A percentile compares a stretch with the other conserved stretches of the same genome.
Evolutionary conservation across 306 rosid genomes (phyloP).

Genomic region (Fagus crenata): DNA sequence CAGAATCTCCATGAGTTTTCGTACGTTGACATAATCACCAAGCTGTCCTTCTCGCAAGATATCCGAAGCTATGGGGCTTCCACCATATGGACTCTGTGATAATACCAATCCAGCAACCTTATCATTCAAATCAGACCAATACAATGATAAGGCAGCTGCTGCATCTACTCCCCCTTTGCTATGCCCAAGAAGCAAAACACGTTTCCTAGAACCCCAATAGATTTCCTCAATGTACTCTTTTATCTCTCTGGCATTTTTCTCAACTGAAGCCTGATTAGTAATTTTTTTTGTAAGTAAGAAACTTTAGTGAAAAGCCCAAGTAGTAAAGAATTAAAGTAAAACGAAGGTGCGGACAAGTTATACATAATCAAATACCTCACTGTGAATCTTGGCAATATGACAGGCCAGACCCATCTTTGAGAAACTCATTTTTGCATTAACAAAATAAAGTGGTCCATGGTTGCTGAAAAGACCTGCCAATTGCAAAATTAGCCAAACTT

Average conservation of each 20-base stretch:
- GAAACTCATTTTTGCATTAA: constrained; percentile 68
- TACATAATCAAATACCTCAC: constrained; percentile 61
- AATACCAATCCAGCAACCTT: constrained; percentile 93
- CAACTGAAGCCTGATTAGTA: constrained; percentile 75
- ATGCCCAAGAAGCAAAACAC: constrained; percentile 94
- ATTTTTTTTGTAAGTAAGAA: not conserved
- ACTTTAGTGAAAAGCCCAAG: too few relatives aligned
- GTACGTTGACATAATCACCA: constrained; percentile 89
- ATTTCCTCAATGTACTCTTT: constrained; percentile 94
- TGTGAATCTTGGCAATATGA: constrained; percentile 97
- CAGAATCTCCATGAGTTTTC: constrained; percentile 87
- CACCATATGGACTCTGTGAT: constrained; percentile 98
- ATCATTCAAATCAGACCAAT: constrained; percentile 95
- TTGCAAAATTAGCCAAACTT: constrained; percentile 20
- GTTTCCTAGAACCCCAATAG: constrained; percentile 90
- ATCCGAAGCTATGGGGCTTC: constrained; percentile 96
- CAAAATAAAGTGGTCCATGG: constrained; percentile 96
- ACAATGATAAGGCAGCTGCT: constrained; percentile 93
- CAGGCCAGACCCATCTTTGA: constrained; percentile 93
- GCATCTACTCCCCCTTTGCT: constrained; percentile 99
- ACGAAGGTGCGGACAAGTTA: not conserved
- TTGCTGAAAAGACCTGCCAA: constrained; percentile 90
- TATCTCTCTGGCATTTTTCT: constrained; percentile 91
- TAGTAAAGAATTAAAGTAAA: constrained; percentile 12
- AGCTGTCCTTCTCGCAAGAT: constrained; percentile 96